These are phyloP conservation scores for Mycena leptocephala DNA, from an alignment of 768 basidiomycete genomes.

Conservation along the genomic window DNA sequence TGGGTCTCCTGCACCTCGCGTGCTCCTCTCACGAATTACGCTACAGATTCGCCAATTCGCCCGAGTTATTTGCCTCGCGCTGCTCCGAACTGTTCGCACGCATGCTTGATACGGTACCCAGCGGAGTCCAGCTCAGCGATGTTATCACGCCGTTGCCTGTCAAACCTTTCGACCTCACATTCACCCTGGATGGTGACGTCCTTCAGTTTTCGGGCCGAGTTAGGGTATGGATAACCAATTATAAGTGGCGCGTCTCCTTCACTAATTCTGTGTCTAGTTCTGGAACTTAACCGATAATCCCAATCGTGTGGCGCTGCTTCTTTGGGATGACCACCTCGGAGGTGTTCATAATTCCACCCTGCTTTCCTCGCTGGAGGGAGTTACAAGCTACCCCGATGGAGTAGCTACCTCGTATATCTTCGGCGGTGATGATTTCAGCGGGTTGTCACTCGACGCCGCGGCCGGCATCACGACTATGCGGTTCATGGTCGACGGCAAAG, in stretches of 20 bases:
- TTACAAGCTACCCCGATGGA: slow-evolving; percentile 2
- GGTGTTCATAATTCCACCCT: slow-evolving; percentile 4
- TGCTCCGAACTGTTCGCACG: slow-evolving; percentile 14
- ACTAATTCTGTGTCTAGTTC: slow-evolving; percentile 12
- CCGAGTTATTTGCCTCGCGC: slow-evolving; percentile 8
- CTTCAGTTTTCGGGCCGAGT: slow-evolving; percentile 10
- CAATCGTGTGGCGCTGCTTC: neutral
- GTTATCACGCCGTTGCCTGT: slow-evolving; percentile 20
- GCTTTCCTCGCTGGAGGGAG: slow-evolving; percentile 4
- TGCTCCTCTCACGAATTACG: neutral
- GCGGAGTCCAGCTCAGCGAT: slow-evolving; percentile 17
- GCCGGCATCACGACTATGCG: slow-evolving; percentile 10
- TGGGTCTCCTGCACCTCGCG: slow-evolving; percentile 26
- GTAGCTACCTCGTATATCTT: slow-evolving; percentile 10
- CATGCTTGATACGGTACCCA: slow-evolving; percentile 22
- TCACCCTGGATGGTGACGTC: slow-evolving; percentile 13
- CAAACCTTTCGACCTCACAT: slow-evolving; percentile 13
- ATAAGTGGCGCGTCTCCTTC: slow-evolving; percentile 1
- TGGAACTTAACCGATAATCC: slow-evolving; percentile 16
- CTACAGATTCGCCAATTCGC: slow-evolving; percentile 7
- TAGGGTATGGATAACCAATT: slow-evolving; percentile 17
- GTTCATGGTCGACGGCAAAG: slow-evolving; percentile 16
- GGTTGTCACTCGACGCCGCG: slow-evolving; percentile 2
- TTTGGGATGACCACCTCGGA: slow-evolving; percentile 19
- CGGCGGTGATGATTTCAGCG: neutral